Conservation (phyloP, 192 early-diverging fungal species). For the Linnemannia exigua region DNA sequence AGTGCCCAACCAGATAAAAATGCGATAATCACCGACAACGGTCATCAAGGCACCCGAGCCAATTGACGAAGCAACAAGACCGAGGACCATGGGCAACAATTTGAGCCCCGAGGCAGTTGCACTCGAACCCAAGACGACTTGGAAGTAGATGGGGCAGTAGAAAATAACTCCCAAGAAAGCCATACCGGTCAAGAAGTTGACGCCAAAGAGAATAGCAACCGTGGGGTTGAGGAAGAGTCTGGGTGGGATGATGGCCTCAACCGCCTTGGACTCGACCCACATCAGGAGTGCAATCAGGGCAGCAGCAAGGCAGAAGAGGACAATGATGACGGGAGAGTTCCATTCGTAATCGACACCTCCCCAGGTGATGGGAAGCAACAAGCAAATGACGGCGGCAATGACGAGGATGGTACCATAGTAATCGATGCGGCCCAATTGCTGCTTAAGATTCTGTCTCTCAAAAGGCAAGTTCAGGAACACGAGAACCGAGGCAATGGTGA, state of each 20-base stretch:
- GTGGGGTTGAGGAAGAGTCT: conserved; percentile 74
- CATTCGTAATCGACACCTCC: conserved; percentile 82
- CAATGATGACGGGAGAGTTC: conserved; percentile 72
- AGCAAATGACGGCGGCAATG: conserved; percentile 64
- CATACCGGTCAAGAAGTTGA: conserved; percentile 74
- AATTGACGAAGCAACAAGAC: conserved; percentile 78
- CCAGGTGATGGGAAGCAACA: conserved; percentile 78
- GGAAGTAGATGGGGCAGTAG: conserved; percentile 85
- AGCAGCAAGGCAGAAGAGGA: conserved; percentile 62
- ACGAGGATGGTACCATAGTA: conserved; percentile 67
- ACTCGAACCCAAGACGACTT: conserved; percentile 78
- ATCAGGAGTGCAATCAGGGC: conserved; percentile 65
- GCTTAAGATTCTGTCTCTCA: conserved; percentile 62
- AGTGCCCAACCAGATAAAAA: conserved; percentile 73
- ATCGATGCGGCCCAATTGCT: conserved; percentile 79
- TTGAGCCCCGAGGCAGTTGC: conserved; percentile 83
- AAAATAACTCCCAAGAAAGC: conserved; percentile 73
- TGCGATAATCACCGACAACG: conserved; percentile 70
- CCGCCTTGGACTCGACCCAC: conserved; percentile 74
- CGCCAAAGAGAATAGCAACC: conserved; percentile 68
- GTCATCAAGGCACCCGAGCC: conserved; percentile 73
- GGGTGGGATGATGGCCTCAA: conserved; percentile 81
- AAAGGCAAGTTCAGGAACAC: conserved; percentile 72
- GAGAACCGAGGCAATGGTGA: conserved; percentile 69
- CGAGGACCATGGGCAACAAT: conserved; percentile 78